Conservation (phyloP, 1,284 basidiomycete species). For the Amylostereum chailletii region DNA sequence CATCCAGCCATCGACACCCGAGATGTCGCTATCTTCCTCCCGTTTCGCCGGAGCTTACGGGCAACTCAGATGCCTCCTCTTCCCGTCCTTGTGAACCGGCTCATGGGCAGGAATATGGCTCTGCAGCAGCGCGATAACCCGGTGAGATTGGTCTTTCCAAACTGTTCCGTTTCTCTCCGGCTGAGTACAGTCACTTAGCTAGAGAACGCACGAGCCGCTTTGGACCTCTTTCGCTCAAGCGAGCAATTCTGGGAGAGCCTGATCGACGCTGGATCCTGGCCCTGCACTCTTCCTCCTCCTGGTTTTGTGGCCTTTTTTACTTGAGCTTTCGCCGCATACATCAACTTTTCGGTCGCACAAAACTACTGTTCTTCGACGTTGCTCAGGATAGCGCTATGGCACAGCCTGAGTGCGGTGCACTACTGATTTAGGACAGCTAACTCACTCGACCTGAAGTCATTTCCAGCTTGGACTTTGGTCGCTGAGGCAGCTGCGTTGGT, state of each 20-base stretch:
- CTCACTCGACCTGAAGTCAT: too few species aligned
- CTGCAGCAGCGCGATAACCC: constrained; percentile 38
- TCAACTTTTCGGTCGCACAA: not conserved
- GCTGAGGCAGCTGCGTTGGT: too few species aligned
- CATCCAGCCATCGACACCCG: constrained; percentile 47
- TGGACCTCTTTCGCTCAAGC: constrained; percentile 49
- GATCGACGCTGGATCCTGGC: constrained; percentile 42
- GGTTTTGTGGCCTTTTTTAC: constrained; percentile 23
- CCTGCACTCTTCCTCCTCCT: constrained; percentile 34
- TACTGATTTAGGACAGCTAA: too few species aligned
- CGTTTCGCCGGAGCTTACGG: constrained; percentile 39
- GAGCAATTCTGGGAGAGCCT: constrained; percentile 42
- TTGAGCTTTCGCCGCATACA: constrained; percentile 9
- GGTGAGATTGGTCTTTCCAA: constrained; percentile 24
- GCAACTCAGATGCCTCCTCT: constrained; percentile 31
- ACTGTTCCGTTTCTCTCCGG: not conserved
- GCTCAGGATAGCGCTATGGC: too few species aligned
- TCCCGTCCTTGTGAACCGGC: constrained; percentile 33
- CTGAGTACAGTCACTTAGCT: constrained; percentile 23
- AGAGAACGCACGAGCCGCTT: constrained; percentile 41
- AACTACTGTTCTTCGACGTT: too few species aligned
- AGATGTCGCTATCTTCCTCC: constrained; percentile 47
- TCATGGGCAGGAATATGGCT: constrained; percentile 45
- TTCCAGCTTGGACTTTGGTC: too few species aligned
- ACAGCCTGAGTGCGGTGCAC: too few species aligned